Evolutionary conservation across 129 eudicot species (phyloP), one percentile per base, ranked within the genome.

Genomic region (Tanacetum coccineum): DNA sequence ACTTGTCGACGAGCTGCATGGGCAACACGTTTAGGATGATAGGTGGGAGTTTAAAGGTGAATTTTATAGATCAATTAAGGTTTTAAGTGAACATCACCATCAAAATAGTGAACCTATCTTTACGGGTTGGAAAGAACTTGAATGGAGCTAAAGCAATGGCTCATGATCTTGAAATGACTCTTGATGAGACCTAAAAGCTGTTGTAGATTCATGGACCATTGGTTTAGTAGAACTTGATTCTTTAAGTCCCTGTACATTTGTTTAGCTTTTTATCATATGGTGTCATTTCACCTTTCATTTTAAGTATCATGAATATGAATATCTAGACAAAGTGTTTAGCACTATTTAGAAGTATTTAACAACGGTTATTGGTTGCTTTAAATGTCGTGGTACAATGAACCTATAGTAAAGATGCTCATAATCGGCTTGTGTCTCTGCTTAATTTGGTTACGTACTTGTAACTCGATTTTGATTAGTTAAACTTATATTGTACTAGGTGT

Each of bases 191-290:
- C 79, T 9, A 47, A 74, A 20, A 74, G 73, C 62, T 47, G 66
- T 58, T 15, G 54, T 58, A 47, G 68, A 74, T 67, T 58, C 68
- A 74, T 74, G 79, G 74, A 74, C 79, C 79, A 74, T 59, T 20
- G 62, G 62, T 44, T 74, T 74, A 47, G 62, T 59, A 74, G 73
- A 74, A 74, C 62, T 67, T 74, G 79, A 67, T 74, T 74, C 79
- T 67, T 74, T 13, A 56, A 66, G 61, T 58, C 79, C 68, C 55
- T 74, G 20, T 47, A 47, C 30, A 65, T 59, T 39, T 52, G 52
- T 57, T 46, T 64, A 45, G 32, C 67, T 49, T 74, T 66, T 74
- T 48, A 20, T 40, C 59, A 57, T 74, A 30, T 74, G 67, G 73
- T 58, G 73, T 74, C 73, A 66, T 67, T 74, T 66, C 79, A 58